A percentile compares a stretch with the other conserved stretches of the same genome.
Evolutionary conservation across 495 filamentous ascomycete species (phyloP).

Genomic region (Parathielavia hyrcaniae): DNA sequence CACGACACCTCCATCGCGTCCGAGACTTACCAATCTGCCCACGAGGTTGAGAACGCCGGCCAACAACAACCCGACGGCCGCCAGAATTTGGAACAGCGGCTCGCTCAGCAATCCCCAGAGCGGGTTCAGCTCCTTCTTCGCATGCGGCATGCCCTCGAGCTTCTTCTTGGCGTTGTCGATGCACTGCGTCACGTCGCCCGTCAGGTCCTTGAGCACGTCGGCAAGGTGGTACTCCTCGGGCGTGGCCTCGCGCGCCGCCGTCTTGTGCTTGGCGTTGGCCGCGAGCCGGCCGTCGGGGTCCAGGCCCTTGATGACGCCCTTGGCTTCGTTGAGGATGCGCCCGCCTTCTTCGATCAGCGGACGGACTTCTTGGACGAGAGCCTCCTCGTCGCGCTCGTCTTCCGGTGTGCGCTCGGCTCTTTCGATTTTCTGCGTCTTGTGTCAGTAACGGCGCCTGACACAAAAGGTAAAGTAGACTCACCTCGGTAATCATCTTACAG

Average conservation of each 20-base stretch:
- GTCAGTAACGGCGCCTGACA: slow-evolving; percentile 2
- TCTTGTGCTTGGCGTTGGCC: slow-evolving; percentile 77
- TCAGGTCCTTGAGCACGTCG: slow-evolving; percentile 71
- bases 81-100: slow-evolving; percentile 88
- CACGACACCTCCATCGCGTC: background rate
- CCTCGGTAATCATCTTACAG: slow-evolving; percentile 80
- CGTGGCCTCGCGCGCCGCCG: slow-evolving; percentile 72
- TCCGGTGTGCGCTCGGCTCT: slow-evolving; percentile 75
- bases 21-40: slow-evolving; percentile 51
- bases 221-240: slow-evolving; percentile 83
- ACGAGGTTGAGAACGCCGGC: slow-evolving; percentile 78
- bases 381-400: slow-evolving; percentile 87
- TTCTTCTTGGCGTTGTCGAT: slow-evolving; percentile 82
- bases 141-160: slow-evolving; percentile 85
- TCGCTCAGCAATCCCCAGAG: slow-evolving; percentile 77
- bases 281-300: slow-evolving; percentile 85
- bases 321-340: slow-evolving; percentile 77
- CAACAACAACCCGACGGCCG: slow-evolving; percentile 78
- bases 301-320: slow-evolving; percentile 81
- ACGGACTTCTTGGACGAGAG: slow-evolving; percentile 76
- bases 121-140: slow-evolving; percentile 89
- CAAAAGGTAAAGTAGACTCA: slow-evolving; percentile 36
- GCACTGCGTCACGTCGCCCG: slow-evolving; percentile 57
- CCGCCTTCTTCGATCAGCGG: slow-evolving; percentile 81
- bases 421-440: slow-evolving; percentile 57